Evolutionary conservation across 345 rosid genomes (phyloP).

Genomic region (Hibiscus syriacus): DNA sequence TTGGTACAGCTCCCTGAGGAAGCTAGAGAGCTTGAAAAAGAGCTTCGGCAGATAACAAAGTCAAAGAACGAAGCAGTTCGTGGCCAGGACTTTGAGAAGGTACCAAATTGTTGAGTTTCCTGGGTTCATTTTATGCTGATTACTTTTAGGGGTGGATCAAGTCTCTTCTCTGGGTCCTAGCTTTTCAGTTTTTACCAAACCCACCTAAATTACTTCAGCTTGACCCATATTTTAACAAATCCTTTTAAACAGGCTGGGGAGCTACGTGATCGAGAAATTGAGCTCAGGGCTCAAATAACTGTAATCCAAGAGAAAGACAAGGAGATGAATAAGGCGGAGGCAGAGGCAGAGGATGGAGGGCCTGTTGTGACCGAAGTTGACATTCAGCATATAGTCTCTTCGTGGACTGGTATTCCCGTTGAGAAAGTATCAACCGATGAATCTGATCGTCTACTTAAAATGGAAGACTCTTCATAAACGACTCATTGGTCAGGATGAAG

Average conservation of each 20-base stretch:
- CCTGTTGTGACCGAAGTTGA: conserved; percentile 77
- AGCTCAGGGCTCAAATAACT: conserved; percentile 80
- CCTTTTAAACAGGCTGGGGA: conserved; percentile 73
- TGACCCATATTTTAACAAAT: neutral
- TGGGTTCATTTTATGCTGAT: neutral
- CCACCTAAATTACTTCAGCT: neutral
- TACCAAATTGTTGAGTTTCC: conserved; percentile 14
- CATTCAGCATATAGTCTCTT: conserved; percentile 87
- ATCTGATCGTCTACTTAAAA: conserved; percentile 85
- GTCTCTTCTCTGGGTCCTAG: neutral
- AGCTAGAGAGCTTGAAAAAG: conserved; percentile 93
- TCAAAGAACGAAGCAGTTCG: conserved; percentile 97
- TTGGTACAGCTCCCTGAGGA: conserved; percentile 84
- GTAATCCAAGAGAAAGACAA: conserved; percentile 81
- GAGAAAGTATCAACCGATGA: conserved; percentile 96
- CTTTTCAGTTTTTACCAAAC: neutral
- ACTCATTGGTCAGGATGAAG: conserved; percentile 96
- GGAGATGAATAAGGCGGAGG: conserved; percentile 93
- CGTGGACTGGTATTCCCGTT: conserved; percentile 99
- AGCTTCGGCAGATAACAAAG: conserved; percentile 85
- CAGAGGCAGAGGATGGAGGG: conserved; percentile 79
- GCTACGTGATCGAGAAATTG: conserved; percentile 87
- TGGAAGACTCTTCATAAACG: conserved; percentile 94
- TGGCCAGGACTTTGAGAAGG: conserved; percentile 96
- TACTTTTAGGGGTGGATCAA: neutral